Evolutionary conservation across 345 rosid species (phyloP), one percentile per base, ranked within the genome.

Genomic region (Raphanus raphanistrum): DNA sequence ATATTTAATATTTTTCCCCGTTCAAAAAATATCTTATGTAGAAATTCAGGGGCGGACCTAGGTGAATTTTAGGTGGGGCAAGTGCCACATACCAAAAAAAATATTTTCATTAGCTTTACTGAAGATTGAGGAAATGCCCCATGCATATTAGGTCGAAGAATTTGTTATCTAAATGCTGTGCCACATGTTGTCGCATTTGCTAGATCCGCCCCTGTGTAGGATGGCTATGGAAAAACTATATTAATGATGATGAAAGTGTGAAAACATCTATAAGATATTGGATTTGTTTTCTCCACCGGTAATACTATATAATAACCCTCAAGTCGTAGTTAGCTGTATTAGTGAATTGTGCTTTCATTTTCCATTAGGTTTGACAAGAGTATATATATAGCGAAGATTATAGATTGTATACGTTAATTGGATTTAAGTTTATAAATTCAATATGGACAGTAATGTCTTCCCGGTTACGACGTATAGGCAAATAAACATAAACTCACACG

Each of bases 181-280:
- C n/a, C n/a, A n/a, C n/a, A n/a, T n/a, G n/a, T n/a, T n/a, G n/a
- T n/a, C n/a, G n/a, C n/a, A n/a, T n/a, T n/a, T n/a, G n/a, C n/a
- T n/a, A n/a, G n/a, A n/a, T n/a, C n/a, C n/a, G n/a, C n/a, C n/a
- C n/a, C n/a, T n/a, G n/a, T n/a, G n/a, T 45, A 27, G 63, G 26
- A 77, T 64, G 58, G 75, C 70, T 52, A 69, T 76, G 55, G 31
- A 33, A 28, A 13, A 62, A n/a, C 26, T 43, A 43, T 6, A 41
- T 41, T 10, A 41, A 3, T 41, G 13, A 41, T 3, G 62, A 58
- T 78, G 57, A 35, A 16, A 72, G 48, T 62, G 69, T 72, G 76
- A 72, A 72, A 72, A 62, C 76, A 45, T 60, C 64, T 26, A 78
- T 59, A 27, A 55, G 28, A 67, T 73, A 17, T 60, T 32, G 50